Percentiles rank a stretch among this genome's conserved stretches.
Evolutionary conservation across 805 yeast species (phyloP).

Genomic region (Wickerhamomyces rabaulensis): DNA sequence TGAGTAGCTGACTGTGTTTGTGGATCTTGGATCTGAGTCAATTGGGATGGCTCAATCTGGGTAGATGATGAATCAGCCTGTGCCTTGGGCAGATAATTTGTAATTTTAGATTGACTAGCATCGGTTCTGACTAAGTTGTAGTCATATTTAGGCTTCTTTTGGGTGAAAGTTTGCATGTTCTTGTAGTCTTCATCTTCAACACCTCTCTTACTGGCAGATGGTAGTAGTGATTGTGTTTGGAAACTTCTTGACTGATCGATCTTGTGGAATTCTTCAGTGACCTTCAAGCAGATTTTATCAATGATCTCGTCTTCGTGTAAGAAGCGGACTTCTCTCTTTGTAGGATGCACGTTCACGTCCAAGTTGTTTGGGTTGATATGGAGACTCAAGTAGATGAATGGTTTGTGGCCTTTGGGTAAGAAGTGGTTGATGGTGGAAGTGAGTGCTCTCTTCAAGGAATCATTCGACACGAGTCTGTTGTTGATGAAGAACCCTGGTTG

Average conservation of each 20-base stretch:
- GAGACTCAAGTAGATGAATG: constrained; percentile 76
- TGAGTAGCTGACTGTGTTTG: neutral
- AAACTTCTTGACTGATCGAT: constrained; percentile 68
- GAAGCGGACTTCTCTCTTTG: constrained; percentile 87
- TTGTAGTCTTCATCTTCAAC: constrained; percentile 9
- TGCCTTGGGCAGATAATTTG: constrained; percentile 27
- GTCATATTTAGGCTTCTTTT: constrained; percentile 42
- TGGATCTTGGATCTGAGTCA: constrained; percentile 1
- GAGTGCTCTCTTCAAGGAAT: constrained; percentile 69
- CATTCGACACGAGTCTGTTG: constrained; percentile 75
- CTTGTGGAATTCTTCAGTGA: constrained; percentile 46
- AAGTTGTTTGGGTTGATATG: constrained; percentile 60
- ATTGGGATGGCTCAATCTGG: neutral
- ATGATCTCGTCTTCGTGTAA: constrained; percentile 82
- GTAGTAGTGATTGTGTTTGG: constrained; percentile 53
- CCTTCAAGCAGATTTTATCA: constrained; percentile 43
- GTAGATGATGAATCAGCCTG: neutral
- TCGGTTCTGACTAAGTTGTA: constrained; percentile 70
- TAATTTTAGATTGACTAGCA: constrained; percentile 52
- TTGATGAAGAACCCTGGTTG: constrained; percentile 82
- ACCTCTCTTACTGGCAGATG: constrained; percentile 25
- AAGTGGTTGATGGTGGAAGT: constrained; percentile 37
- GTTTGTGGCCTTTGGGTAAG: constrained; percentile 72
- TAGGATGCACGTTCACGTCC: constrained; percentile 95
- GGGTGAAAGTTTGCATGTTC: constrained; percentile 1